Conservation (phyloP, 140 eudicot species). For the Anethum foeniculum region DNA sequence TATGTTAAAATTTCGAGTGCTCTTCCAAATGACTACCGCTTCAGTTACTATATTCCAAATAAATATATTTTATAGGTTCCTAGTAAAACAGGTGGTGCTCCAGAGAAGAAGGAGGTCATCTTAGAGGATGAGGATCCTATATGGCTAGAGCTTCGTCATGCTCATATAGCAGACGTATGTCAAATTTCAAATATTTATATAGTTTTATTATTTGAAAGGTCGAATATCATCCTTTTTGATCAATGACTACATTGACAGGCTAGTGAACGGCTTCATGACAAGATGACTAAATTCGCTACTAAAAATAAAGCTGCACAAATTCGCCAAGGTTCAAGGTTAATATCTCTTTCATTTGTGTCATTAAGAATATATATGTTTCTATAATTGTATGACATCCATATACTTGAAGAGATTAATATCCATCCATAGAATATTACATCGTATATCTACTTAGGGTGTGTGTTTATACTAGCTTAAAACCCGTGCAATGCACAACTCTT, state of each 20-base stretch:
- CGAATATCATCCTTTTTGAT: slow-evolving; percentile 15
- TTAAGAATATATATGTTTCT: neutral
- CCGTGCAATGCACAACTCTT: too few relatives aligned
- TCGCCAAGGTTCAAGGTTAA: slow-evolving; percentile 49
- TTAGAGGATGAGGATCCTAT: slow-evolving; percentile 95
- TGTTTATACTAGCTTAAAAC: too few relatives aligned
- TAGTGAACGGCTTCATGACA: slow-evolving; percentile 85
- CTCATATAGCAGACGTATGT: slow-evolving; percentile 96
- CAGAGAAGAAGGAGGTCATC: slow-evolving; percentile 91
- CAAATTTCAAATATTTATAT: neutral
- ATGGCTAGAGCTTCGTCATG: slow-evolving; percentile 98
- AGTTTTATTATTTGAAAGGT: neutral
- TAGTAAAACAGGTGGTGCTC: slow-evolving; percentile 69
- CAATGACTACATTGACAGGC: slow-evolving; percentile 55
- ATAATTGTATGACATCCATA: neutral
- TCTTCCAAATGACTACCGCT: slow-evolving; percentile 7
- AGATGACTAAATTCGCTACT: slow-evolving; percentile 81
- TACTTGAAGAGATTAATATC: neutral
- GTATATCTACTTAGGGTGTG: too few relatives aligned
- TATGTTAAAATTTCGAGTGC: slow-evolving; percentile 9
- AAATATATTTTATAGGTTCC: slow-evolving; percentile 61
- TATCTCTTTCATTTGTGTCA: neutral
- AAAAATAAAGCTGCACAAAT: slow-evolving; percentile 95
- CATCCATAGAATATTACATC: too few relatives aligned
- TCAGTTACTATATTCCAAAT: slow-evolving; percentile 27